A percentile compares a stretch with the other conserved stretches of the same genome.
These are phyloP conservation scores for Elsinoe ampelina DNA, from an alignment of 2,329 filamentous ascomycete genomes.

Conservation along the genomic window DNA sequence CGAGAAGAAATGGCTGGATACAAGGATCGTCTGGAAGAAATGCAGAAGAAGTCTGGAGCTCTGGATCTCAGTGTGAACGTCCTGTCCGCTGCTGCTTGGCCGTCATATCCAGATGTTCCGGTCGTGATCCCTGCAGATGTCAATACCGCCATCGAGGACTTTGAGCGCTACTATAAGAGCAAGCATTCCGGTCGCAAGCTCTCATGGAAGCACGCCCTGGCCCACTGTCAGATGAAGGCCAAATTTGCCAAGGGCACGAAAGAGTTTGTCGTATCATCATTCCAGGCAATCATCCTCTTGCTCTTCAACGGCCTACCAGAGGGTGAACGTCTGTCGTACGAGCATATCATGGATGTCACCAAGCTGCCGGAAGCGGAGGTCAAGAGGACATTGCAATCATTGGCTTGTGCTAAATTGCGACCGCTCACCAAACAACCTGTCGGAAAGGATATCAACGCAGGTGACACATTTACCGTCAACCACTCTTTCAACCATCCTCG, in stretches of 20 bases:
- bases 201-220: slow-evolving; percentile 87
- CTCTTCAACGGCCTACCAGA: slow-evolving; percentile 69
- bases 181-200: slow-evolving; percentile 85
- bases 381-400: slow-evolving; percentile 82
- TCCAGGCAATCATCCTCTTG: slow-evolving; percentile 82
- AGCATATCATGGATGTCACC: slow-evolving; percentile 64
- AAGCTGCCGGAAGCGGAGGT: slow-evolving; percentile 69
- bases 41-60: slow-evolving; percentile 41
- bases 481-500: slow-evolving; percentile 66
- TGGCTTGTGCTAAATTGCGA: slow-evolving; percentile 81
- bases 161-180: slow-evolving; percentile 74
- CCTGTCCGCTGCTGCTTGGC: slow-evolving; percentile 87
- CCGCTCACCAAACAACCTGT: slow-evolving; percentile 80
- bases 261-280: slow-evolving; percentile 82
- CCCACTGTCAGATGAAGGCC: slow-evolving; percentile 78
- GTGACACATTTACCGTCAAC: slow-evolving; percentile 82
- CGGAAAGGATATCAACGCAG: slow-evolving; percentile 61
- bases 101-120: slow-evolving; percentile 69
- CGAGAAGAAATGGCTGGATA: slow-evolving; percentile 90
- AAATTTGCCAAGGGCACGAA: slow-evolving; percentile 71
- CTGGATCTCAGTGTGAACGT: slow-evolving; percentile 80
- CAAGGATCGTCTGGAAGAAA: slow-evolving; percentile 56
- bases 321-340: slow-evolving; percentile 60
- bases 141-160: slow-evolving; percentile 65
- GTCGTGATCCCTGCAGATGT: slow-evolving; percentile 70